phyloP scores from a whole-genome alignment of 1,284 basidiomycete species.

The Ustilago cynodontis region DNA sequence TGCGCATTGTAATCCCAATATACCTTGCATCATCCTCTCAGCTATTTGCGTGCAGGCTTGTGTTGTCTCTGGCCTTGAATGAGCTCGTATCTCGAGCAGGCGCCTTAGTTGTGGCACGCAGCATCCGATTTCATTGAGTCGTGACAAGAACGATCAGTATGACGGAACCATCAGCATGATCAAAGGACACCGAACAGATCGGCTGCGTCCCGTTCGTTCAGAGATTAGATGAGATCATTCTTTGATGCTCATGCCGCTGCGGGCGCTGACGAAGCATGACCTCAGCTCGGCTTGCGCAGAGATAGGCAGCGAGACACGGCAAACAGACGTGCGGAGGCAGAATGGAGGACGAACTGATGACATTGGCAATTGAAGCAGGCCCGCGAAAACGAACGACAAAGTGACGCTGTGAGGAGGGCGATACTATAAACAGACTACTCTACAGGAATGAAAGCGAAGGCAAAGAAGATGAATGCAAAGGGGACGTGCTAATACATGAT shows the following conservation, averaged over 20 bases:
- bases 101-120: no score
- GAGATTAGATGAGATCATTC: no score
- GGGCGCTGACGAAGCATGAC: neutral
- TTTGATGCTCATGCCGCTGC: no score
- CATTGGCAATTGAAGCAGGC: slow-evolving; percentile 2
- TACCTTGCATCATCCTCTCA: slow-evolving; percentile 10
- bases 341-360: neutral
- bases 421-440: slow-evolving; percentile 9
- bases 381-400: slow-evolving; percentile 19
- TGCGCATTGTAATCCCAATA: slow-evolving; percentile 1
- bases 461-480: slow-evolving; percentile 1
- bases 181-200: no score
- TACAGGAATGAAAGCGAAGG: slow-evolving; percentile 20
- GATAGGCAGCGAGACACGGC: no score
- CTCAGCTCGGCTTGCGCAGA: no score
- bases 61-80: neutral
- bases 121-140: no score
- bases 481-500: slow-evolving; percentile 14
- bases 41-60: neutral
- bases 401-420: slow-evolving; percentile 9
- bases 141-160: no score
- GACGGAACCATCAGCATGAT: no score
- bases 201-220: no score
- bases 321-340: neutral
- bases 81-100: no score